Percentiles rank a stretch among this genome's conserved stretches.
These are phyloP conservation scores for Cyanodermella asteris DNA, from an alignment of 2,329 filamentous ascomycete genomes.

Conservation along the genomic window DNA sequence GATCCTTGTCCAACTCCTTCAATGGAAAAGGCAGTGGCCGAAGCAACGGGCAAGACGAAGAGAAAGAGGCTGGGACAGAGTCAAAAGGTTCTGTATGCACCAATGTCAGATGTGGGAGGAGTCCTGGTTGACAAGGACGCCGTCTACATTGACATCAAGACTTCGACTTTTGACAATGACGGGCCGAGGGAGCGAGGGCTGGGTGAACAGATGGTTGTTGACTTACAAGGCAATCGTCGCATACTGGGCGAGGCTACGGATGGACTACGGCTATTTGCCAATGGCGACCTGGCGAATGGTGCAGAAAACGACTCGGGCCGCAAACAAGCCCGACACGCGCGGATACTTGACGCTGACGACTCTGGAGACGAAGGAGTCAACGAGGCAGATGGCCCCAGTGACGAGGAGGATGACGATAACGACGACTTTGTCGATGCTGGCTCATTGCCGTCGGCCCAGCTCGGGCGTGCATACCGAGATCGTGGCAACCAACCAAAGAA, in stretches of 20 bases:
- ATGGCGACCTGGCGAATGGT: constrained; percentile 43
- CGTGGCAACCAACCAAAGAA: constrained; percentile 20
- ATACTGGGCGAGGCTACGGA: constrained; percentile 64
- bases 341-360: constrained; percentile 30
- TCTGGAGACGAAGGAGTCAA: constrained; percentile 33
- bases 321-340: constrained; percentile 29
- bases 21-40: constrained; percentile 71
- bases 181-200: constrained; percentile 55
- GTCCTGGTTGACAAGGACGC: constrained; percentile 93
- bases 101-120: constrained; percentile 94
- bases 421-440: constrained; percentile 18
- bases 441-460: constrained; percentile 20
- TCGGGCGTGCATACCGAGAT: constrained; percentile 19
- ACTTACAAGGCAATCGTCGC: constrained; percentile 60
- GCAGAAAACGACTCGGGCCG: constrained; percentile 34
- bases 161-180: constrained; percentile 47
- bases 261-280: constrained; percentile 68
- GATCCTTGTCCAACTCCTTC: constrained; percentile 89
- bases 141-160: constrained; percentile 64
- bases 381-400: too few species aligned
- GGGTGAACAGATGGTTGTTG: constrained; percentile 85
- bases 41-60: constrained; percentile 60
- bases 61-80: constrained; percentile 76
- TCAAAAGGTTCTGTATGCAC: constrained; percentile 86
- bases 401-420: constrained; percentile 30